Percentiles rank a stretch among this genome's conserved stretches.
Conservation (phyloP, 305 asterid species). For the Solanum aculeatissimum region DNA sequence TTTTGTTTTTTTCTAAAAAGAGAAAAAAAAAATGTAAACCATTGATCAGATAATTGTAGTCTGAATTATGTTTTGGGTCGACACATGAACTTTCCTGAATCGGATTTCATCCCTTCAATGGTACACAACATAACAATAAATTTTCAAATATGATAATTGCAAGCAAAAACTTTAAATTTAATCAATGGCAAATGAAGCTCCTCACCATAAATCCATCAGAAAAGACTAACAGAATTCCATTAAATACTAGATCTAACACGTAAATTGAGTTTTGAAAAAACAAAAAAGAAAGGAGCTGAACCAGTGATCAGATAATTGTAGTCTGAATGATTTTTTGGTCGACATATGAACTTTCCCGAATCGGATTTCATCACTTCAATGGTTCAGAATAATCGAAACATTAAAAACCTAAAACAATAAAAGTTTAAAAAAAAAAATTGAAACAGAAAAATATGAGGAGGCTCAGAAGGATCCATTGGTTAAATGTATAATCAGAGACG, state of each 20-base stretch:
- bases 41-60: constrained; percentile 96
- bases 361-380: constrained; percentile 49
- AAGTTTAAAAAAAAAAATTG: neutral
- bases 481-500: constrained; percentile 42
- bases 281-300: neutral
- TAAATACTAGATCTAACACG: neutral
- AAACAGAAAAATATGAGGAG: neutral
- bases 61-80: constrained; percentile 52
- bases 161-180: neutral
- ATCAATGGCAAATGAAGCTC: too few species aligned
- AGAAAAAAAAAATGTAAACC: neutral
- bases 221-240: neutral
- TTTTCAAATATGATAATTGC: neutral
- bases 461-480: constrained; percentile 99
- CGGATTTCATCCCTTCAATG: constrained; percentile 44
- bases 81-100: constrained; percentile 33
- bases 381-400: neutral
- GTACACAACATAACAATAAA: neutral
- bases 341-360: constrained; percentile 37
- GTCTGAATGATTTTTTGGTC: constrained; percentile 57
- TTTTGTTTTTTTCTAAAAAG: neutral
- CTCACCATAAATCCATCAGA: neutral
- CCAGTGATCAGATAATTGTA: constrained; percentile 92
- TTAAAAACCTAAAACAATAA: neutral
- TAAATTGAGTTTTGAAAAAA: neutral